Evolutionary conservation across 139 green algal genomes (phyloP), one percentile per base, ranked within the genome.

Genomic region (Edaphochlamys debaryana): DNA sequence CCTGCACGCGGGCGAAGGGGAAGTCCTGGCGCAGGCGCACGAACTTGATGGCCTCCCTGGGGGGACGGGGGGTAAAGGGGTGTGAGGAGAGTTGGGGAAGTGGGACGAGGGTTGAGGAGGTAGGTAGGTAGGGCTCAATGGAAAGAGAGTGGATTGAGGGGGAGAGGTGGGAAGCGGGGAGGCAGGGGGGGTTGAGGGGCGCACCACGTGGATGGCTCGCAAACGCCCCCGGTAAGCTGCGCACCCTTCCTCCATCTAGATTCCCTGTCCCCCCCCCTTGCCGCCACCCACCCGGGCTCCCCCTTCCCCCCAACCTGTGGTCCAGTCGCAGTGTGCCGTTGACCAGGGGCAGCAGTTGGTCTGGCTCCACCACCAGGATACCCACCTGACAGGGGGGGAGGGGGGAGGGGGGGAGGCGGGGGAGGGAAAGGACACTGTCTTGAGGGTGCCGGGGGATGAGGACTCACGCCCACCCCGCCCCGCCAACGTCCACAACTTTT

Each of bases 351-450:
- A 93, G 86, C 79, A 98, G 88, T 75, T 88, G 92, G n/a, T 93
- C 89, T 15, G 94, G 94, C 15, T 89, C 81, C 56, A 97, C 94
- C 32, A 98, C 85, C 79, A 97, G 91, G 58, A 97, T 70, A 69
- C 92, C 94, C 32, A 87, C 88, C 50, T 58, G 50, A 19, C 23
- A 17, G 50, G 2, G 8, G 6, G 50, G 2, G 30, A 3, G 30
- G 2, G 60, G 3, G 50, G 8, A 17, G 50, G 50, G 6, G 50
- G 50, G 50, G 6, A 58, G 50, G 50, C 6, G 8, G 5, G 50
- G 50, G 20, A 54, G 9, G 48, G 48, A 9, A 15, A n/a, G n/a
- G n/a, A n/a, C n/a, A n/a, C n/a, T n/a, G n/a, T n/a, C n/a, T n/a
- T n/a, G n/a, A n/a, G n/a, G n/a, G n/a, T n/a, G n/a, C n/a, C n/a